These are phyloP conservation scores for Hypoxylon sp. DNA, from an alignment of 2,329 filamentous ascomycete genomes.

Conservation along the genomic window DNA sequence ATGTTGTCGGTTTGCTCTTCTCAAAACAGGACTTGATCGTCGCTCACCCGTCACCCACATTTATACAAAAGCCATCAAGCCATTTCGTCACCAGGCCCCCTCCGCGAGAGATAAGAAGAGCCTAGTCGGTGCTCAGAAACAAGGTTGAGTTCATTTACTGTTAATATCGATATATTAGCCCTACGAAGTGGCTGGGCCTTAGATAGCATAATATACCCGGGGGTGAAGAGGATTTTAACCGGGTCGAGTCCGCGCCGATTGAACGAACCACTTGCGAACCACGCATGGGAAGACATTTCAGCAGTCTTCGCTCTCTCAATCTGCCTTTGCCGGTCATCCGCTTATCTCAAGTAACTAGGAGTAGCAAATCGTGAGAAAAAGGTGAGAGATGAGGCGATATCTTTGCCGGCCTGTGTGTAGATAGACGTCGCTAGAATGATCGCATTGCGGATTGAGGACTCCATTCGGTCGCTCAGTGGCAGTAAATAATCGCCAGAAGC, in stretches of 20 bases:
- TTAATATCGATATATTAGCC: slow-evolving; percentile 52
- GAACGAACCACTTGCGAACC: slow-evolving; percentile 42
- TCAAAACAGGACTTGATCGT: slow-evolving; percentile 38
- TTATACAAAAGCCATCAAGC: slow-evolving; percentile 40
- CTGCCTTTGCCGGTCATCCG: slow-evolving; percentile 28
- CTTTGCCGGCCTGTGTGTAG: slow-evolving; percentile 19
- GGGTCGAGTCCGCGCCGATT: slow-evolving; percentile 47
- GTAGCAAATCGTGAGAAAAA: slow-evolving; percentile 14
- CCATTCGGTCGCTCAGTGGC: slow-evolving; percentile 11
- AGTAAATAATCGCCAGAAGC: not conserved
- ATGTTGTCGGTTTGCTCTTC: slow-evolving; percentile 26
- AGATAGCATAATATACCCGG: slow-evolving; percentile 50
- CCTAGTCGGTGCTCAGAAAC: slow-evolving; percentile 33
- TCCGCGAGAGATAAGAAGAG: slow-evolving; percentile 43
- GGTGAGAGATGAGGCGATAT: slow-evolving; percentile 29
- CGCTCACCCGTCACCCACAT: slow-evolving; percentile 33
- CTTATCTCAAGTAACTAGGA: slow-evolving; percentile 27
- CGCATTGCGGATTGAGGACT: not conserved
- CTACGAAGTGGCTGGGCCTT: slow-evolving; percentile 42
- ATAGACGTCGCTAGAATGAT: slow-evolving; percentile 2
- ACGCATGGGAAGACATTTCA: slow-evolving; percentile 34
- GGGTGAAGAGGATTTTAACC: slow-evolving; percentile 49
- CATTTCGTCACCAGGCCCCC: slow-evolving; percentile 30
- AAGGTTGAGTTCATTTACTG: slow-evolving; percentile 48
- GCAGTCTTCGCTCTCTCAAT: slow-evolving; percentile 6